Evolutionary conservation across 371 early-diverging fungal species (phyloP).

Genomic region (Apophysomyces ossiformis): DNA sequence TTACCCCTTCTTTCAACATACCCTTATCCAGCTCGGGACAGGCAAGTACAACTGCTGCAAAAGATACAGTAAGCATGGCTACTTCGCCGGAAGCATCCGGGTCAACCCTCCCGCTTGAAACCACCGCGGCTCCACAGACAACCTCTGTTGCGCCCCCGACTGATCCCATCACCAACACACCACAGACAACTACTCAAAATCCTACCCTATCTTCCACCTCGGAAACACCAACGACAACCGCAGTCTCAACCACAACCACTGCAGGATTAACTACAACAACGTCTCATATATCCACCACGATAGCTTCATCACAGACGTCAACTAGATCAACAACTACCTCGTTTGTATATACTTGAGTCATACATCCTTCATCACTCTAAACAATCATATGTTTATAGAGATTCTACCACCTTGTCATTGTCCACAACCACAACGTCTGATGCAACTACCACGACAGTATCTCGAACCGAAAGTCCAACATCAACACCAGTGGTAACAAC

Average conservation of each 20-base stretch:
- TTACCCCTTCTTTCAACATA: background rate
- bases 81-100: background rate
- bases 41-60: background rate
- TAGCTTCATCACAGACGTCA: background rate
- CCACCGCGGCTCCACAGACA: background rate
- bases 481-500: conserved; percentile 9
- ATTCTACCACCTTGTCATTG: background rate
- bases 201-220: conserved; percentile 15
- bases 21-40: background rate
- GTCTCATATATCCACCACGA: background rate
- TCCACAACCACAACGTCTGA: conserved; percentile 3
- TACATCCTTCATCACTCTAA: background rate
- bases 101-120: background rate
- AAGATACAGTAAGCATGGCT: background rate
- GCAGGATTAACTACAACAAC: background rate
- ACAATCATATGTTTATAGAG: background rate
- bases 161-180: background rate
- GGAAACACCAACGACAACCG: conserved; percentile 2
- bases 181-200: background rate
- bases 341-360: background rate
- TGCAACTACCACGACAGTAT: conserved; percentile 1
- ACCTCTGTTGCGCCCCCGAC: background rate
- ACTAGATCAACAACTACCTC: background rate
- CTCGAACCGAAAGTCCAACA: conserved; percentile 4
- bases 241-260: conserved; percentile 3